phyloP scores from a whole-genome alignment of 441 rosid genomes.

The Biscutella auriculata region DNA sequence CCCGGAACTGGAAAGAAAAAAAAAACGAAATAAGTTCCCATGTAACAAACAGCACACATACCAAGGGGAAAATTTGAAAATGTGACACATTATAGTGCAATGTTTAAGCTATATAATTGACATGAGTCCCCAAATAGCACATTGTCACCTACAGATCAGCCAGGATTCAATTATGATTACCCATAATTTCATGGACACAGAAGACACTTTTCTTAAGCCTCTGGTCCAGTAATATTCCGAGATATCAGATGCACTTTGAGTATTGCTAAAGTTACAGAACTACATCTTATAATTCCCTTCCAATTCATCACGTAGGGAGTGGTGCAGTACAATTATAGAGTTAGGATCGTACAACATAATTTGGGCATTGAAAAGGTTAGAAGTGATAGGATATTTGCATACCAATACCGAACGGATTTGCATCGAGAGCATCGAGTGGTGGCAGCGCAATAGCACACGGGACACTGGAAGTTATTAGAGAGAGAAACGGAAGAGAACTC shows the following conservation, averaged over 20 bases:
- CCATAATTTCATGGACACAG: background rate
- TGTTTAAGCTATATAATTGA: background rate
- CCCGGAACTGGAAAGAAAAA: constrained; percentile 45
- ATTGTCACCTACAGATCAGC: background rate
- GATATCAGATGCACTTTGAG: constrained; percentile 7
- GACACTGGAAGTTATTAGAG: constrained; percentile 38
- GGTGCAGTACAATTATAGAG: background rate
- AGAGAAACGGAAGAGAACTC: constrained; percentile 29
- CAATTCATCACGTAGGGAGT: background rate
- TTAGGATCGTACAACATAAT: background rate
- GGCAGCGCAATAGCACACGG: constrained; percentile 62
- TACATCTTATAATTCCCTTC: background rate
- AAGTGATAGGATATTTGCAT: constrained; percentile 5
- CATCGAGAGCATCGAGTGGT: constrained; percentile 76
- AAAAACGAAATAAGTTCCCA: background rate
- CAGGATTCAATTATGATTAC: background rate
- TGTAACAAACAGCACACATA: background rate
- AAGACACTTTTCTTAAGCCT: background rate
- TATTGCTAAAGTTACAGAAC: constrained; percentile 3
- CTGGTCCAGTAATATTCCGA: background rate
- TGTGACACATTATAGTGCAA: background rate
- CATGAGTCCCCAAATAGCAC: background rate
- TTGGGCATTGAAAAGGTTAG: background rate
- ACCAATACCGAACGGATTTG: constrained; percentile 87
- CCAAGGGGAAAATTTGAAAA: background rate